Conservation (phyloP, 306 rosid genomes). For the Dicorynia guianensis region DNA sequence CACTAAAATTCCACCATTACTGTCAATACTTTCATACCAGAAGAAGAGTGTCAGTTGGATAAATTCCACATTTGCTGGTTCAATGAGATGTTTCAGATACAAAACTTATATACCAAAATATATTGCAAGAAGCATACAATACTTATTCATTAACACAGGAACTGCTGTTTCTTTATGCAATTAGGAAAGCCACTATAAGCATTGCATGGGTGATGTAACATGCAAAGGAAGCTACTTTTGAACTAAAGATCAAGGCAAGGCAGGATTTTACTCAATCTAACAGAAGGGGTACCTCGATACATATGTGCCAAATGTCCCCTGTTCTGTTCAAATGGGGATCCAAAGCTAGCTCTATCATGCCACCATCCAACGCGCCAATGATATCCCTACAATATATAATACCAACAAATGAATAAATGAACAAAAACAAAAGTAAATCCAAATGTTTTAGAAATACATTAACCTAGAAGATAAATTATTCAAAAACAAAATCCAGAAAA, state of each 20-base stretch:
- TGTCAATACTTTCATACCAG: slow-evolving; percentile 11
- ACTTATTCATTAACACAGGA: not conserved
- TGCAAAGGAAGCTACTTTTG: slow-evolving; percentile 20
- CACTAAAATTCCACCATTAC: slow-evolving; percentile 16
- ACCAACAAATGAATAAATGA: slow-evolving; percentile 29
- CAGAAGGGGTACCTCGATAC: slow-evolving; percentile 69
- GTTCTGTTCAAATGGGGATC: slow-evolving; percentile 84
- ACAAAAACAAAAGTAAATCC: slow-evolving; percentile 25
- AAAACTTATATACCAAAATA: not conserved
- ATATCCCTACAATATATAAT: slow-evolving; percentile 45
- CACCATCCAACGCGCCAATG: slow-evolving; percentile 56
- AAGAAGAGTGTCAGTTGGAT: slow-evolving; percentile 6
- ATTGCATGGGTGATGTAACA: slow-evolving; percentile 14
- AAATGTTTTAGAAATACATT: slow-evolving; percentile 1
- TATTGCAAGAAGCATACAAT: slow-evolving; percentile 28
- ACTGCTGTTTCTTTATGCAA: slow-evolving; percentile 12
- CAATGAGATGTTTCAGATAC: slow-evolving; percentile 17
- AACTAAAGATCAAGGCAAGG: slow-evolving; percentile 33
- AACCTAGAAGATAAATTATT: not conserved
- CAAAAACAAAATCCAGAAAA: not conserved
- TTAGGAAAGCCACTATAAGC: slow-evolving; percentile 13
- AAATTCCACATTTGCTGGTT: slow-evolving; percentile 15
- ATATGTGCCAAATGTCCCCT: slow-evolving; percentile 94
- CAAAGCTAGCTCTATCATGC: slow-evolving; percentile 71
- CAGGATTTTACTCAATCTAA: slow-evolving; percentile 34